These are phyloP conservation scores for Chlamydomonas asymmetrica DNA, from an alignment of 139 green algal genomes.

Conservation along the genomic window DNA sequence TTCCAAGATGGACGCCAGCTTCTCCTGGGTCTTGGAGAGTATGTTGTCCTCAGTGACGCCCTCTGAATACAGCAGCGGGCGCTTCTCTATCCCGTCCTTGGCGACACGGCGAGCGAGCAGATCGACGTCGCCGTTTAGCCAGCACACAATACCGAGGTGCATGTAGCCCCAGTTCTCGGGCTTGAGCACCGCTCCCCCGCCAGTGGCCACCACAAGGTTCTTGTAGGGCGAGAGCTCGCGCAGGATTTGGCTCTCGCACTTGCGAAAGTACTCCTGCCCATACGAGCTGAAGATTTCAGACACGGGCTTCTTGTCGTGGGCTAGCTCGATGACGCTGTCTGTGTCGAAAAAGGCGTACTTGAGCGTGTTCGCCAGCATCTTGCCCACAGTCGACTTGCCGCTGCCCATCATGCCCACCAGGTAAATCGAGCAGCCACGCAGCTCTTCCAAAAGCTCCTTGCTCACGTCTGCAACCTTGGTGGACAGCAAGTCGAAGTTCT, in stretches of 20 bases:
- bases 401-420: conserved; percentile 93
- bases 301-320: conserved; percentile 57
- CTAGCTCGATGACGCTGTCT: conserved; percentile 76
- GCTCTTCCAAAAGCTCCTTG: conserved; percentile 47
- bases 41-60: conserved; percentile 29
- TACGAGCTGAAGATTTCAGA: conserved; percentile 80
- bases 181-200: conserved; percentile 73
- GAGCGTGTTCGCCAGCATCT: conserved; percentile 65
- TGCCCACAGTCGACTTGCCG: conserved; percentile 63
- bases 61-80: conserved; percentile 66
- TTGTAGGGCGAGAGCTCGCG: conserved; percentile 68
- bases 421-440: conserved; percentile 81
- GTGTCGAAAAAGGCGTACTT: conserved; percentile 88
- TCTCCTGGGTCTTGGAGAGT: conserved; percentile 21
- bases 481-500: conserved; percentile 57
- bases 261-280: conserved; percentile 84
- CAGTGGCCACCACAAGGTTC: conserved; percentile 80
- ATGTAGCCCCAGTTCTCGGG: conserved; percentile 90
- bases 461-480: conserved; percentile 46
- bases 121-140: conserved; percentile 71
- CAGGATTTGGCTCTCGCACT: conserved; percentile 61
- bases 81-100: conserved; percentile 62
- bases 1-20: conserved; percentile 57
- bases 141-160: conserved; percentile 81
- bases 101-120: conserved; percentile 73